These are phyloP conservation scores for Epichloe sylvatica DNA, from an alignment of 2,329 filamentous ascomycete genomes.

Conservation along the genomic window DNA sequence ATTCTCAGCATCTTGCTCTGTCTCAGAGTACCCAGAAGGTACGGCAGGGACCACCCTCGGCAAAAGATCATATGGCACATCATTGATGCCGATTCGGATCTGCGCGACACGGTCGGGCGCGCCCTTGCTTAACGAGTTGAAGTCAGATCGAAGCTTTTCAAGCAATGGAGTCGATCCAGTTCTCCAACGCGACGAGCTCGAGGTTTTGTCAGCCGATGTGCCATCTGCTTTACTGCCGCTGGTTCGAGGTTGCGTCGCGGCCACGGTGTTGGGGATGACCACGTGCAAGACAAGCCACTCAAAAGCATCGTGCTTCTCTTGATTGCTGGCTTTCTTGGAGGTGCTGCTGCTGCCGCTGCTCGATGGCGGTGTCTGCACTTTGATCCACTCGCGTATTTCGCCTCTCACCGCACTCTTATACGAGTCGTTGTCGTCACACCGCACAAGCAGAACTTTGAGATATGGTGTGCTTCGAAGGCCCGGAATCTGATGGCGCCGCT, in stretches of 20 bases:
- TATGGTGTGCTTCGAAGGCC: constrained; percentile 88
- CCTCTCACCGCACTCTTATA: constrained; percentile 73
- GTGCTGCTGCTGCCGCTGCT: constrained; percentile 19
- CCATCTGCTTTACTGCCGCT: constrained; percentile 39
- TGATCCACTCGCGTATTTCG: constrained; percentile 83
- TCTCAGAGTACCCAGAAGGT: constrained; percentile 53
- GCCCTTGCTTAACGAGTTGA: constrained; percentile 60
- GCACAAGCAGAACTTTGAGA: constrained; percentile 74
- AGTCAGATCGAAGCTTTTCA: constrained; percentile 82
- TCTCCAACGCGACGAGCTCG: constrained; percentile 57
- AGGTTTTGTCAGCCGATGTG: constrained; percentile 50
- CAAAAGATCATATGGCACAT: constrained; percentile 50
- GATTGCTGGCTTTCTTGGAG: constrained; percentile 44
- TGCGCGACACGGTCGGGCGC: constrained; percentile 69
- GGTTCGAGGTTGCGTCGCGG: constrained; percentile 61
- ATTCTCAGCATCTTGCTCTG: constrained; percentile 61
- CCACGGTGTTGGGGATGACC: constrained; percentile 71
- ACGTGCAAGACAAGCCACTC: constrained; percentile 94
- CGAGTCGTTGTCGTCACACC: constrained; percentile 89
- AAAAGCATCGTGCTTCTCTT: constrained; percentile 90
- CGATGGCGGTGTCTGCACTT: constrained; percentile 51
- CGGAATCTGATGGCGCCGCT: constrained; percentile 81
- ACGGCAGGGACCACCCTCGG: constrained; percentile 50
- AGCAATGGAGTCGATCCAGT: constrained; percentile 69
- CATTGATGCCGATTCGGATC: constrained; percentile 61